Base-by-base conservation (phyloP, 2,329 filamentous ascomycete species). In the Scedosporium dehoogii region DNA sequence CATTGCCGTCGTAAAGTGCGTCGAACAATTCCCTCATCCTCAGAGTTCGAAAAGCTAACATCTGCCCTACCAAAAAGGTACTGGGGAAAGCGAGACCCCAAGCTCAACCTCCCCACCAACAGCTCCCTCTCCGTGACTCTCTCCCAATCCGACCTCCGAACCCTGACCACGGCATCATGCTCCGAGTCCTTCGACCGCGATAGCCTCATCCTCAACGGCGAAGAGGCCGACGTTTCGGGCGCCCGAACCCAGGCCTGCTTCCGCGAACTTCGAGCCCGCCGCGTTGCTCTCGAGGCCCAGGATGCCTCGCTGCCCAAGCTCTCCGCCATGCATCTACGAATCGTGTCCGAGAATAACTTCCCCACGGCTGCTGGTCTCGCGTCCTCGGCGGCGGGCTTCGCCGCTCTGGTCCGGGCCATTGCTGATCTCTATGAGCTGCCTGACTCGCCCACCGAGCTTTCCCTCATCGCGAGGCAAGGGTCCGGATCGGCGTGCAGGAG, bases 271-370 rank as follows among this genome's bases (percentile, higher is more conserved):
- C 89, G 93, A 63, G 74, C 85, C 60, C 86, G 94, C 56, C 89
- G 94, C 65, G 81, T 85, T 60, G 80, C 85, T 25, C 81, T 97
- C 70, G 94, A 99, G 76, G 79, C 80, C 42, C 75, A 81, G 65
- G 80, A 96, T 73, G 69, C 86, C 0, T 86, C 85, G 23, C 83
- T 96, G n/a, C 91, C 93, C 53, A 91, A 90, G 74, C 85, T 99
- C 63, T 90, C 91, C 10, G 73, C 81, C 60, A 81, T 89, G 70
- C 86, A 90, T 41, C 85, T 99, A 65, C 89, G 88, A 69, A 88
- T 99, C 67, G 92, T 97, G 63, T 94, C 90, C 63, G 90, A 94
- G 79, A 99, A 99, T 83, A 99, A 99, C 83, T 99, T 99, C 82
- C 94, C 94, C 66, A 99, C 94, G 2, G 94, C 94, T 27, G 94